Evolutionary conservation across 148 eudicot genomes (phyloP), one percentile per base, ranked within the genome.

Genomic region (Chenopodium formosanum): DNA sequence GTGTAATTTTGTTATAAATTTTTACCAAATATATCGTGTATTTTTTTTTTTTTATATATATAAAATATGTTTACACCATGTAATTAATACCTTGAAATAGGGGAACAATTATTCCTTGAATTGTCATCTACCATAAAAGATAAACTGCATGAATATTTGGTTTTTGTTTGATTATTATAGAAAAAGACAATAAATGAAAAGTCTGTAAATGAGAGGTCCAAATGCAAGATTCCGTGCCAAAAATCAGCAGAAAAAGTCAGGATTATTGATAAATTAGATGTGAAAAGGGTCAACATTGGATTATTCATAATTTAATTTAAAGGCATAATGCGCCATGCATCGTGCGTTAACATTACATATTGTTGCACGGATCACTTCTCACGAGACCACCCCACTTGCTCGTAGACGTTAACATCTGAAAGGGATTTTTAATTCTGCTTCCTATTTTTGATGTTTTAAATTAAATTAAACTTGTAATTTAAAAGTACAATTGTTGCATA

Each of bases 261-360:
- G 34, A 48, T 10, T 25, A 37, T 37, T 44, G 74, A 3, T 23
- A 5, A 40, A 5, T 5, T 5, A 5, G 44, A 40, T 40, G 44
- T 40, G 44, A 40, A 40, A 22, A 44, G 75, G 52, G 75, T 72
- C 75, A 72, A 72, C 52, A 72, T 72, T 71, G 12, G n/a, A 20
- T 4, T 37, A 67, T 13, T 67, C 17, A 29, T 25, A 25, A 25
- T 25, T 67, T 7, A 0, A 52, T 40, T 12, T 52, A 27, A 67
- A 25, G 37, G 52, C 29, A 46, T 72, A 72, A 46, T 72, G 56
- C n/a, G 56, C n/a, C 75, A 72, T 72, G 56, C 75, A 72, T 72
- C 56, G 17, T 72, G 31, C 23, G 53, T 52, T 46, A 40, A 72
- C 27, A 46, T 8, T 72, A 7, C 47, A 46, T 69, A 16, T 16